A percentile compares a stretch with the other conserved stretches of the same genome.
These are phyloP conservation scores for Patellifolia procumbens DNA, from an alignment of 179 eudicot genomes.

Conservation along the genomic window DNA sequence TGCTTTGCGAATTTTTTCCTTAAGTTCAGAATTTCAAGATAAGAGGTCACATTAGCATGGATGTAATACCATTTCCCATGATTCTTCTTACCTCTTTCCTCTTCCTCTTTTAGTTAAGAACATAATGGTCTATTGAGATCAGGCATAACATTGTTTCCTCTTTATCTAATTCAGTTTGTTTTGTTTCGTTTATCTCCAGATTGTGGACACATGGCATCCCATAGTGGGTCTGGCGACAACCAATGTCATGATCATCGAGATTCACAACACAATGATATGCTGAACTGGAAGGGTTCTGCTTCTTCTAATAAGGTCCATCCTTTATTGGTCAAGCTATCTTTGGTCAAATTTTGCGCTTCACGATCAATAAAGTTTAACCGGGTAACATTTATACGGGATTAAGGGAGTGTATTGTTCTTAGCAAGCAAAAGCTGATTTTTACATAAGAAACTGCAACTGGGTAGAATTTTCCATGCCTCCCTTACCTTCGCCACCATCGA, in stretches of 20 bases:
- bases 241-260: constrained; percentile 24
- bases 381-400: background rate
- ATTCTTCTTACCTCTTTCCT: background rate
- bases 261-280: constrained; percentile 27
- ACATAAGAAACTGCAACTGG: background rate
- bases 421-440: background rate
- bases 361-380: background rate
- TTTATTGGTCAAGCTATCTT: constrained; percentile 5
- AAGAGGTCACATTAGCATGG: background rate
- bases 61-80: background rate
- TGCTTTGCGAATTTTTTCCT: background rate
- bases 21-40: background rate
- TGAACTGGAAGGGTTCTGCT: constrained; percentile 19
- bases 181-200: constrained; percentile 28
- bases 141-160: background rate
- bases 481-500: too few relatives aligned
- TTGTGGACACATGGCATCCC: constrained; percentile 28
- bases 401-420: background rate
- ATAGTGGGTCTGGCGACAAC: constrained; percentile 26
- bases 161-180: background rate
- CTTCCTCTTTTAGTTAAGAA: background rate
- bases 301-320: constrained; percentile 36
- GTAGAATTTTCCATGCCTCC: too few relatives aligned
- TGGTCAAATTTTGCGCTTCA: background rate
- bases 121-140: background rate